Conservation (phyloP, 2,329 filamentous ascomycete genomes). For the Coniochaeta sp. region DNA sequence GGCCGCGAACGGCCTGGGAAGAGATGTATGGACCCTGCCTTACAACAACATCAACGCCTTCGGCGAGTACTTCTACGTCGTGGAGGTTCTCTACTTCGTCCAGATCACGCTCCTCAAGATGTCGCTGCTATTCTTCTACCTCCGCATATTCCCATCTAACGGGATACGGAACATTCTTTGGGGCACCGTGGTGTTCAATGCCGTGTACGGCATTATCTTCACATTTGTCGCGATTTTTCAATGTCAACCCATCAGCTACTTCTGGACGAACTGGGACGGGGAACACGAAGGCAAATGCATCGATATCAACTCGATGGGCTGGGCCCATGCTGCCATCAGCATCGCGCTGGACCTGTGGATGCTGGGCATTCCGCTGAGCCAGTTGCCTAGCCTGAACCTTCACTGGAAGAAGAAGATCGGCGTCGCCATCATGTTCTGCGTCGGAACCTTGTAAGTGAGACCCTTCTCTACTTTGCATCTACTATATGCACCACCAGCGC, state of each 20-base stretch:
- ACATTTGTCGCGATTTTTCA: constrained; percentile 25
- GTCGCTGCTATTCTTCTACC: constrained; percentile 33
- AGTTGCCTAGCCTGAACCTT: constrained; percentile 24
- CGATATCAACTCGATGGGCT: constrained; percentile 29
- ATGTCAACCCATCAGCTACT: constrained; percentile 29
- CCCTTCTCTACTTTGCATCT: background rate
- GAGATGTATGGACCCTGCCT: constrained; percentile 25
- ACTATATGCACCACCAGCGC: too few relatives aligned
- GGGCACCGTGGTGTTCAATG: constrained; percentile 24
- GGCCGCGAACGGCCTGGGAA: constrained; percentile 20
- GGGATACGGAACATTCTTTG: constrained; percentile 21
- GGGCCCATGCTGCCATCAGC: constrained; percentile 33
- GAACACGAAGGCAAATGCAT: constrained; percentile 31
- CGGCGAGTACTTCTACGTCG: constrained; percentile 21
- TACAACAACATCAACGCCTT: constrained; percentile 15
- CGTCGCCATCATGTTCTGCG: constrained; percentile 33
- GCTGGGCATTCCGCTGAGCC: constrained; percentile 30
- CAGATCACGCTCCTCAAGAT: constrained; percentile 30
- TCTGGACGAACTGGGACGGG: constrained; percentile 34
- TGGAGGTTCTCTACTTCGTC: constrained; percentile 30
- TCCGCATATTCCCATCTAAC: constrained; percentile 29
- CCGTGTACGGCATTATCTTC: constrained; percentile 22
- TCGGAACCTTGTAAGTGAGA: constrained; percentile 28
- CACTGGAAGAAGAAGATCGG: constrained; percentile 34
- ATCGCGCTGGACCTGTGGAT: constrained; percentile 35